phyloP scores from a whole-genome alignment of 257 asterid genomes.

The Catharanthus roseus region DNA sequence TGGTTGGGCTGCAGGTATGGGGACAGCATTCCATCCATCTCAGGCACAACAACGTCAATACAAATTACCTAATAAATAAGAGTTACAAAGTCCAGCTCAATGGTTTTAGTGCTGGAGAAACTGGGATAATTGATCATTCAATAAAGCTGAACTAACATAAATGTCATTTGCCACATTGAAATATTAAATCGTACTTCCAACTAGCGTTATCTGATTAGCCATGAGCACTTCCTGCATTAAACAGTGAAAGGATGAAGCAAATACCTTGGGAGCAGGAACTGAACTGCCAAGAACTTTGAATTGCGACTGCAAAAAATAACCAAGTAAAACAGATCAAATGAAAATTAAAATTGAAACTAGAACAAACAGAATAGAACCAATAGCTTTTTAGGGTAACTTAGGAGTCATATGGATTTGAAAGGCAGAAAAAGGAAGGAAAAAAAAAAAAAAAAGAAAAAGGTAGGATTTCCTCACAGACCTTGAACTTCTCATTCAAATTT shows the following conservation, averaged over 20 bases:
- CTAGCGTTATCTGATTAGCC: not conserved
- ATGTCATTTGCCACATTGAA: not conserved
- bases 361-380: conserved; percentile 8
- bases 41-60: not conserved
- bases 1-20: too few species aligned
- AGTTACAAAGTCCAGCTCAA: not conserved
- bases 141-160: not conserved
- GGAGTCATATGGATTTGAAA: not conserved
- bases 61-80: not conserved
- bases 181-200: not conserved
- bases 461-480: conserved; percentile 34
- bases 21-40: not conserved
- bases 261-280: conserved; percentile 39
- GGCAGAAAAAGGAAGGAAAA: not conserved
- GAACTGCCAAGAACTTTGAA: conserved; percentile 37
- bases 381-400: not conserved
- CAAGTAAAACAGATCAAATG: not conserved
- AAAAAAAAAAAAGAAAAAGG: too few species aligned
- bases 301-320: conserved; percentile 38
- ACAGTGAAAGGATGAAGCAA: not conserved
- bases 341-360: not conserved
- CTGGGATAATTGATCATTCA: not conserved
- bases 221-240: not conserved
- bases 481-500: conserved; percentile 51
- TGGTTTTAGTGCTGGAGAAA: not conserved